Percentiles rank a stretch among this genome's conserved stretches.
These are phyloP conservation scores for Stephanodiscus triporus DNA, from an alignment of 108 stramenopile genomes.

Conservation along the genomic window DNA sequence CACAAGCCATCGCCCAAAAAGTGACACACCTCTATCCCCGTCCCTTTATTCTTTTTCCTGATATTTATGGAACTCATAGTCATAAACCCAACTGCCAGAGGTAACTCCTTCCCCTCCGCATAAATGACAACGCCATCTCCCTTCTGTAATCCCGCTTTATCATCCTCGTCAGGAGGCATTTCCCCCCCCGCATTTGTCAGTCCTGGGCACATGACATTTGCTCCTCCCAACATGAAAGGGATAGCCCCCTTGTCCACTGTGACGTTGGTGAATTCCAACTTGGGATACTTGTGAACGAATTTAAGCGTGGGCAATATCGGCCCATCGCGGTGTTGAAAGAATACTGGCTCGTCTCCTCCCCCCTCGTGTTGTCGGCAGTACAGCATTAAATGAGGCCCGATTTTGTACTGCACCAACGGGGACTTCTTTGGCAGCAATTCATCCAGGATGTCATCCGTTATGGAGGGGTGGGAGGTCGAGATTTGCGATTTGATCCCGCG, in stretches of 20 bases:
- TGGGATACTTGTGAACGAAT: conserved; percentile 85
- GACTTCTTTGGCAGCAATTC: conserved; percentile 91
- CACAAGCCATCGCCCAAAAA: conserved; percentile 93
- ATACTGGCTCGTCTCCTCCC: conserved; percentile 74
- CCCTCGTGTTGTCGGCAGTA: conserved; percentile 64
- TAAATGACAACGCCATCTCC: conserved; percentile 86
- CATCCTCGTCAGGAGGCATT: conserved; percentile 76
- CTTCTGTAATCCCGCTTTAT: conserved; percentile 71
- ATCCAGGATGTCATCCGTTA: conserved; percentile 85
- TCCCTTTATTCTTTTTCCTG: conserved; percentile 87
- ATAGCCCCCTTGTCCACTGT: conserved; percentile 94
- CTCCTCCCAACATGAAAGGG: conserved; percentile 95
- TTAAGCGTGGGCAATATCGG: conserved; percentile 92
- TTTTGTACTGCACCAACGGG: conserved; percentile 86
- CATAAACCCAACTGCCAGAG: conserved; percentile 92
- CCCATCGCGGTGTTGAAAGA: conserved; percentile 94
- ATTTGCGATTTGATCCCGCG: conserved; percentile 79
- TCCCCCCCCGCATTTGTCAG: conserved; percentile 86
- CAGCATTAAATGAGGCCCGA: conserved; percentile 79
- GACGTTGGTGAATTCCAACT: conserved; percentile 63
- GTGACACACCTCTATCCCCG: conserved; percentile 90
- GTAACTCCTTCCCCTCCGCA: conserved; percentile 95
- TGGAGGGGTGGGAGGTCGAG: conserved; percentile 63
- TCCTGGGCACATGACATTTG: conserved; percentile 98
- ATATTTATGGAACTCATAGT: conserved; percentile 68